Base-by-base conservation (phyloP, 1,284 basidiomycete genomes). In the Ustilago xerochloae region DNA sequence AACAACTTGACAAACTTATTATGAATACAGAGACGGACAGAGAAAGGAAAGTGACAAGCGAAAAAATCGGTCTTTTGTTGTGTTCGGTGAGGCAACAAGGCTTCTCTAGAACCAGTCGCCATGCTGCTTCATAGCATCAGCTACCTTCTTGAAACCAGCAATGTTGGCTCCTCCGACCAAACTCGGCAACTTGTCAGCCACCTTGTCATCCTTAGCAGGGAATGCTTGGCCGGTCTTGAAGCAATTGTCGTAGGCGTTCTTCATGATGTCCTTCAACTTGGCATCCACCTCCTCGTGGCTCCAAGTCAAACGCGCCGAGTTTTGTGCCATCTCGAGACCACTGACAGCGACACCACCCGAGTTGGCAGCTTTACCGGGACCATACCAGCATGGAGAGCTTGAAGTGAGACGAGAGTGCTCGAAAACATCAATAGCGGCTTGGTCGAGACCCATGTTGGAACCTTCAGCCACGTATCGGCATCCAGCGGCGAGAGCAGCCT, bases 251-350 rank as follows among this genome's bases (percentile, higher is more conserved):
- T 88, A 92, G 83, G 88, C 89, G 69, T 89, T 88, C 56, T 88
- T 86, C 91, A 93, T 93, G 85, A 92, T 92, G 70, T 87, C 87
- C 86, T 90, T 90, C 72, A 93, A 87, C 87, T 90, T 91, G 18
- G 84, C 84, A 84, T 93, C 91, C 56, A 93, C 91, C 81, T 90
- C 89, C 71, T 87, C 86, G 63, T 87, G 86, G n/a, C 89, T 85
- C 90, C 90, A 91, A 52, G 87, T 73, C 45, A 90, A 87, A 45
- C 90, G 87, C 76, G 89, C 88, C 50, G 63, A 71, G 75, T 80
- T 80, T 86, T 92, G 91, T 10, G 90, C 90, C 91, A 92, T 92
- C 87, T 92, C 91, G 72, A 93, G 88, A 62, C 90, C 90, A 18
- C 89, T 90, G 22, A 91, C 90, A 16, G 85, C 85, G 18, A 85